Base-by-base conservation (phyloP, 352 stramenopile species). In the Aphanomyces euteiches region DNA sequence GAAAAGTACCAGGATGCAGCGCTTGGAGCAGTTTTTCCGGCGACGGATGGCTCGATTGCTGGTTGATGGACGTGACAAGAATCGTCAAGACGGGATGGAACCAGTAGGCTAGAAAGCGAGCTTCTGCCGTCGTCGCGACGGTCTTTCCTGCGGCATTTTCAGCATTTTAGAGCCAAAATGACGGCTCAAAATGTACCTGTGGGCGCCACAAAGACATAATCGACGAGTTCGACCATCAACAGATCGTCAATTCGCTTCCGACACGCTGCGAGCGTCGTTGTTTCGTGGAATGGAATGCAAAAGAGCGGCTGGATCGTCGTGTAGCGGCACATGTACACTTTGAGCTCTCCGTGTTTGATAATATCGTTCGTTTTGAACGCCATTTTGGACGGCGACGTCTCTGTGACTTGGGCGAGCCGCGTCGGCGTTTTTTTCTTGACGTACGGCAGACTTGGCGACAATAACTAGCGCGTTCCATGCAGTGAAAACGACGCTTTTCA, bases 301-400 rank as follows among this genome's bases (percentile, higher is more conserved):
- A 69, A 69, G 0, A 69, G 50, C 34, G 63, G 63, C 63, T 69
- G 63, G 50, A 69, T 69, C 6, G 63, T 69, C 50, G 40, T 69
- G 41, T 69, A 59, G 12, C 63, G 63, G 37, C 63, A 69, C 63
- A 69, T 69, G 36, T 69, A 69, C 34, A 69, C 41, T 36, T 69
- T 69, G 28, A 69, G 50, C 13, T 69, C 63, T 15, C 63, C 63
- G 17, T 69, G 63, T 17, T 69, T 69, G 50, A 69, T 59, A 13
- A 69, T 69, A 40, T 58, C 63, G 41, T 69, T 69, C 28, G 63
- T 69, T 34, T 69, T 59, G 37, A 69, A 69, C 36, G 15, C 19
- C 34, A 69, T 56, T 34, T 69, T 69, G 7, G 63, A 41, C 21
- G 63, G 63, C 17, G 63, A 69, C 0, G 63, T 69, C 50, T 58